Evolutionary conservation across 2,329 filamentous ascomycete genomes (phyloP), one percentile per base, ranked within the genome.

Genomic region (Phaeomoniella chlamydospora): DNA sequence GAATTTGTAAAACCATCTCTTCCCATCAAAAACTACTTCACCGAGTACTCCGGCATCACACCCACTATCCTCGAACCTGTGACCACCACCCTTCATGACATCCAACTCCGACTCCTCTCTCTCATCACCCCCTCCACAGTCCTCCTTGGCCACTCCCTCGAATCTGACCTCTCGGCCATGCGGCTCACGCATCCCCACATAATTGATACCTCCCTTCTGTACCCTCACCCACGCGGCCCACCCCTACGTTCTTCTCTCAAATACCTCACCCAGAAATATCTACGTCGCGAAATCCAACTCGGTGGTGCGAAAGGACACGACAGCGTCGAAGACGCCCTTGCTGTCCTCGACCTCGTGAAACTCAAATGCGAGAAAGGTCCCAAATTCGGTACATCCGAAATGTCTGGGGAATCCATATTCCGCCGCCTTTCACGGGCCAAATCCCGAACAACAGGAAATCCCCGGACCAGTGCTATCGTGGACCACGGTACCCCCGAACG

Each of bases 331-430:
- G 90, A 98, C 55, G 86, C 90, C 11, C 77, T 72, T 44, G 86
- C 90, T 2, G 92, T 86, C 44, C 75, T 98, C 11, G 87, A 96
- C 49, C 77, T 98, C 2, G 76, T 96, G 33, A 93, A 90, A 57
- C 79, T 88, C 52, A 98, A 98, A 56, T 94, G 88, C 55, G 87
- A 96, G 55, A 90, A 83, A 58, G 90, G 90, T 29, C 82, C 81
- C 44, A 59, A 67, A 15, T 98, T 87, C 83, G 90, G 85, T 22
- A 80, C 79, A 0, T 74, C 74, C 34, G 85, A 93, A 31, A 70
- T 76, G 2, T 77, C 77, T 32, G 78, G 77, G 29, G 90, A 98
- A 59, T 88, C 85, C 46, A 75, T 98, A 34, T 98, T 96, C 65
- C 81, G 79, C 46, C 76, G 88, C 6, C 68, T 98, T 3, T 72